phyloP scores from a whole-genome alignment of 2,329 filamentous ascomycete genomes.

The Acrodontium crateriforme region DNA sequence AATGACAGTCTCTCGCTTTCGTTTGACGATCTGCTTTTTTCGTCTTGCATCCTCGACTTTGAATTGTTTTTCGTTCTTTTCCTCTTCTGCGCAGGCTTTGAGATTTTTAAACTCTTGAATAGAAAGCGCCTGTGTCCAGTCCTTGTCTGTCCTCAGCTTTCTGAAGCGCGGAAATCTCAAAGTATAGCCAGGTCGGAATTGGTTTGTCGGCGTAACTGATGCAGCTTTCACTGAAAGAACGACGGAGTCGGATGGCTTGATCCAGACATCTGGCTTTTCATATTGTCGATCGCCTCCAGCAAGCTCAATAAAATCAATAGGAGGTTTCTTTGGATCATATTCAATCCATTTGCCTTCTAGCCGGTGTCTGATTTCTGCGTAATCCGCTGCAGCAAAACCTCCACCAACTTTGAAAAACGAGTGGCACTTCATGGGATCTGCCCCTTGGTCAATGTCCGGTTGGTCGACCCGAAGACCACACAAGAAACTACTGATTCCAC shows the following conservation, averaged over 20 bases:
- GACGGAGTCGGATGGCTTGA: constrained; percentile 73
- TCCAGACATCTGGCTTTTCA: constrained; percentile 85
- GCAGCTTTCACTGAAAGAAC: constrained; percentile 84
- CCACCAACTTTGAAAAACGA: constrained; percentile 99
- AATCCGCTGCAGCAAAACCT: constrained; percentile 74
- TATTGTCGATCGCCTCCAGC: constrained; percentile 61
- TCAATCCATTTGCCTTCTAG: constrained; percentile 86
- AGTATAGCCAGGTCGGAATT: constrained; percentile 64
- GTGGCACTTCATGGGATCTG: constrained; percentile 59
- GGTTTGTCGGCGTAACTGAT: constrained; percentile 57
- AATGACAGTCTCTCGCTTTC: constrained; percentile 55
- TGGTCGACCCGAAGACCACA: constrained; percentile 74
- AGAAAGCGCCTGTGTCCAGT: constrained; percentile 68
- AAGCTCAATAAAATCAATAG: constrained; percentile 64
- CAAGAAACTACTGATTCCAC: constrained; percentile 71
- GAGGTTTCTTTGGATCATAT: constrained; percentile 68
- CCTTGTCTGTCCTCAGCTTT: constrained; percentile 63
- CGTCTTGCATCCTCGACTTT: constrained; percentile 55
- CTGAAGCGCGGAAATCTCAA: constrained; percentile 88
- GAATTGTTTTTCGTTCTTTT: constrained; percentile 58
- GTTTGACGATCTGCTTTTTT: constrained; percentile 46
- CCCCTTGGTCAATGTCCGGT: constrained; percentile 39
- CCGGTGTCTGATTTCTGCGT: constrained; percentile 63
- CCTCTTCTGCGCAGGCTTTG: constrained; percentile 54
- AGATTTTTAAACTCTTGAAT: constrained; percentile 64